Base-by-base conservation (phyloP, 129 eudicot species). In the Pulicaria dysenterica region DNA sequence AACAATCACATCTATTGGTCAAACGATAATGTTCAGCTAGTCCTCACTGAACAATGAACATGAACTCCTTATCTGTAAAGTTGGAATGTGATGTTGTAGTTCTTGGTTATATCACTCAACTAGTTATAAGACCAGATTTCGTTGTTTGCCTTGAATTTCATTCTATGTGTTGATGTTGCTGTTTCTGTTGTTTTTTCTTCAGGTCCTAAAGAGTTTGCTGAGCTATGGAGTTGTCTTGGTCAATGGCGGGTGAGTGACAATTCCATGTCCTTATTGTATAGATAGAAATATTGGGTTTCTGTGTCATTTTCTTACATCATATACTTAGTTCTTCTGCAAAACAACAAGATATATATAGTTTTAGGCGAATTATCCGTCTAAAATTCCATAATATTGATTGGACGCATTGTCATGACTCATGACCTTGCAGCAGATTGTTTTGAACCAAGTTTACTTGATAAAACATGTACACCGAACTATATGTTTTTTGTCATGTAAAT, bases 141-240 rank as follows among this genome's bases (percentile, higher is more conserved):
- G 38, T 12, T 24, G 44, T 50, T 67, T 68, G 15, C 67, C 43
- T 43, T 69, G 43, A 59, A 60, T 47, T 68, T 31, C 62, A 47
- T 72, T 66, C 65, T 3, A 39, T 11, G 44, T 53, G 57, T 47
- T 57, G 5, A 54, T 58, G 54, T 40, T 54, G 45, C 39, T 9
- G 58, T 37, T 53, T 42, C n/a, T 50, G 36, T 73, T 79, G 19
- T 69, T 70, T 68, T 68, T 24, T 24, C 31, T 12, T 14, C 72
- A 90, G 96, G 96, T 24, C 93, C 87, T 7, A 80, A 78, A 80
- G 96, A 87, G 83, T 90, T 90, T 70, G 77, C 90, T 1, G 90
- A 82, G 54, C 42, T 90, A 66, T 90, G 93, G 93, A 83, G 77
- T 46, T 90, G 96, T 73, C 88, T 90, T 65, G 87, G 96, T 64